These are phyloP conservation scores for Hypsizygus marmoreus DNA, from an alignment of 768 basidiomycete species.

Conservation along the genomic window DNA sequence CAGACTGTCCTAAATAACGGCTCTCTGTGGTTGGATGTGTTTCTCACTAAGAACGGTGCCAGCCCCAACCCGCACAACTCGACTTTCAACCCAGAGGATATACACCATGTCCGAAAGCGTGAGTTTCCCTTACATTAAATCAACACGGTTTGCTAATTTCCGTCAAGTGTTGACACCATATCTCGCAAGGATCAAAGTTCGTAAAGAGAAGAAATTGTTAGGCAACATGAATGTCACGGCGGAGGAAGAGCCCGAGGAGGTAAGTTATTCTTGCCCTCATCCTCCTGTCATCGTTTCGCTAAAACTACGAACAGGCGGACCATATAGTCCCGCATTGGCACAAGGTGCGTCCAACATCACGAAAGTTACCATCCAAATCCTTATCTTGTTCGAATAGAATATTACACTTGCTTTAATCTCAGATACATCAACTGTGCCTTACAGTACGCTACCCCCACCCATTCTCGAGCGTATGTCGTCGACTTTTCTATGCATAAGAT, in stretches of 20 bases:
- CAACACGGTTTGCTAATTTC: neutral
- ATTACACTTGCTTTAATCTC: slow-evolving; percentile 85
- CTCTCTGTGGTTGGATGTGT: slow-evolving; percentile 83
- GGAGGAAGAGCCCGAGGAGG: slow-evolving; percentile 53
- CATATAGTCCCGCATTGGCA: slow-evolving; percentile 86
- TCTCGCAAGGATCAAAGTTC: slow-evolving; percentile 64
- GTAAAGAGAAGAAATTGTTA: slow-evolving; percentile 86
- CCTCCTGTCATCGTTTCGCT: slow-evolving; percentile 1
- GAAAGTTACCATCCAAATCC: neutral
- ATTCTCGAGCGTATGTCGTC: slow-evolving; percentile 58
- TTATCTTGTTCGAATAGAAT: slow-evolving; percentile 54
- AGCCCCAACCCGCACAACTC: slow-evolving; percentile 63
- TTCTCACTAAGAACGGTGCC: slow-evolving; percentile 65
- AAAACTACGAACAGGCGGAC: slow-evolving; percentile 44
- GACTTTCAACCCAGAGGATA: slow-evolving; percentile 51
- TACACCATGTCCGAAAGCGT: slow-evolving; percentile 81
- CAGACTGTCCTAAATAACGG: slow-evolving; percentile 80
- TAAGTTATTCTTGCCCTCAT: slow-evolving; percentile 21
- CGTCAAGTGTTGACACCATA: slow-evolving; percentile 83
- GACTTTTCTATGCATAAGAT: neutral
- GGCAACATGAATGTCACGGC: slow-evolving; percentile 38
- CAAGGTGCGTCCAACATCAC: slow-evolving; percentile 41
- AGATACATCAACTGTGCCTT: slow-evolving; percentile 58
- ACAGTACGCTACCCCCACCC: slow-evolving; percentile 57
- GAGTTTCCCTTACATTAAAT: slow-evolving; percentile 25